Conservation (phyloP, 768 basidiomycete species). For the Suillus variegatus region DNA sequence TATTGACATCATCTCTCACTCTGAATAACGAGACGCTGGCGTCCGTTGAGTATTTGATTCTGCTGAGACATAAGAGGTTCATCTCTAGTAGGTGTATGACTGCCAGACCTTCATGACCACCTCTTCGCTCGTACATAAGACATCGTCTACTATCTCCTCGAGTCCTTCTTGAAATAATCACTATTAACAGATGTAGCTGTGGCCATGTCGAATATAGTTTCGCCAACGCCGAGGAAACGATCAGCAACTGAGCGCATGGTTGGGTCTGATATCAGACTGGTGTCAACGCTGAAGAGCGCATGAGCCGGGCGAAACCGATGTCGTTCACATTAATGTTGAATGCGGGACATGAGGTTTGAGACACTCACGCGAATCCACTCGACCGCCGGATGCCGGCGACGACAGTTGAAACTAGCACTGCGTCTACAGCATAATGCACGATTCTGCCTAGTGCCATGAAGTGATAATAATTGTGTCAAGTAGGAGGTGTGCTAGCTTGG, state of each 20-base stretch:
- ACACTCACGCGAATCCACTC: slow-evolving; percentile 84
- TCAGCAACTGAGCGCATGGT: slow-evolving; percentile 78
- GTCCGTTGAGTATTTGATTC: not conserved
- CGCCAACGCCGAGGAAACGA: slow-evolving; percentile 82
- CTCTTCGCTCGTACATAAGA: not conserved
- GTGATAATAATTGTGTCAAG: not conserved
- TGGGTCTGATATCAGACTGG: slow-evolving; percentile 70
- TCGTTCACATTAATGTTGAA: not conserved
- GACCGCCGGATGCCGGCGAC: slow-evolving; percentile 89
- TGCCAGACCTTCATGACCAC: not conserved
- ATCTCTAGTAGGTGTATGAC: not conserved
- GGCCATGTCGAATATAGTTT: slow-evolving; percentile 84
- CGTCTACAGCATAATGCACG: slow-evolving; percentile 82
- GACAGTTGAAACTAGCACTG: slow-evolving; percentile 83
- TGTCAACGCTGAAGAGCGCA: slow-evolving; percentile 54
- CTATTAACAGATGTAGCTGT: slow-evolving; percentile 88
- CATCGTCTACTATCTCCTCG: slow-evolving; percentile 31
- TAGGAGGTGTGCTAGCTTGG: not conserved
- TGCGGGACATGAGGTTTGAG: slow-evolving; percentile 9
- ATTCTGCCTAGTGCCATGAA: slow-evolving; percentile 68
- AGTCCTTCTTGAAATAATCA: slow-evolving; percentile 70
- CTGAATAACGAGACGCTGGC: not conserved
- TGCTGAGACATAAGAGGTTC: slow-evolving; percentile 1
- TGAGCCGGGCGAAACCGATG: slow-evolving; percentile 4
- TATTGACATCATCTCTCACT: not conserved